phyloP scores from a whole-genome alignment of 768 basidiomycete species.

The Suillus variegatus region DNA sequence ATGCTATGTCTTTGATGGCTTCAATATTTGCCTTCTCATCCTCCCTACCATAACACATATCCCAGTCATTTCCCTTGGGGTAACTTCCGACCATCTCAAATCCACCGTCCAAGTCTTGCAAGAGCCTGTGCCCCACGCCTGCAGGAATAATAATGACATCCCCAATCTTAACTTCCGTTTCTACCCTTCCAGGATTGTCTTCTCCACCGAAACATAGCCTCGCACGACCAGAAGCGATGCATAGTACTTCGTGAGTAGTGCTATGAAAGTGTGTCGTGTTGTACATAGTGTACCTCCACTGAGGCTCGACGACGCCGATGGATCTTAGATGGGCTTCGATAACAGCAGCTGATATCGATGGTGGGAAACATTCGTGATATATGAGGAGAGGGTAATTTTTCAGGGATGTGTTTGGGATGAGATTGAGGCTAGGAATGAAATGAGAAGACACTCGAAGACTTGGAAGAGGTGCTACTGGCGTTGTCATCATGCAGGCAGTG shows the following conservation, averaged over 20 bases:
- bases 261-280: conserved; percentile 41
- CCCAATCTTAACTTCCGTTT: conserved; percentile 33
- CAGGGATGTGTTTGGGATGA: conserved; percentile 40
- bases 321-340: conserved; percentile 37
- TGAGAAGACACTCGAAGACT: conserved; percentile 30
- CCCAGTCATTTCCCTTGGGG: conserved; percentile 37
- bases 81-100: conserved; percentile 47
- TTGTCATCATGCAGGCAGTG: neutral
- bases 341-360: conserved; percentile 17
- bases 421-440: conserved; percentile 33
- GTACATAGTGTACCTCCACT: conserved; percentile 48
- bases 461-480: conserved; percentile 21
- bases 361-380: conserved; percentile 35
- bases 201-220: conserved; percentile 43
- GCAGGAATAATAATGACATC: conserved; percentile 45
- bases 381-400: conserved; percentile 37
- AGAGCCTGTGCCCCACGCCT: conserved; percentile 39
- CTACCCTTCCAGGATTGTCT: conserved; percentile 33
- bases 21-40: conserved; percentile 28
- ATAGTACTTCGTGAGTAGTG: conserved; percentile 44
- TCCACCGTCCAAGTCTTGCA: conserved; percentile 27
- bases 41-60: conserved; percentile 41
- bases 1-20: conserved; percentile 32
- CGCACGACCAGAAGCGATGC: conserved; percentile 35
- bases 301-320: conserved; percentile 37